phyloP scores from a whole-genome alignment of 2,329 filamentous ascomycete species.

The Leptographium flavum region DNA sequence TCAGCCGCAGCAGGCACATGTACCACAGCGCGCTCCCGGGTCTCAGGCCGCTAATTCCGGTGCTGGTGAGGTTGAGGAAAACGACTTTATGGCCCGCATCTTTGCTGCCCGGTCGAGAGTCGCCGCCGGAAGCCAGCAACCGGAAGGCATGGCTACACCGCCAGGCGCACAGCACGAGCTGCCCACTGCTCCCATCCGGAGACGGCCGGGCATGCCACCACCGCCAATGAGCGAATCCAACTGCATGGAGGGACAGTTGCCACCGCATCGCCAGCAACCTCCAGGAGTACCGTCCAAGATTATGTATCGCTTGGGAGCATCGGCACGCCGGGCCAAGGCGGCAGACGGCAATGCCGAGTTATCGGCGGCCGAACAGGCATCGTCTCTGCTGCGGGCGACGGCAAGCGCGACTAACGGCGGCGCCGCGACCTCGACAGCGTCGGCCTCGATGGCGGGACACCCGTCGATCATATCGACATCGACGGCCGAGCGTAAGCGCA shows the following conservation, averaged over 20 bases:
- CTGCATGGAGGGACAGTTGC: conserved; percentile 28
- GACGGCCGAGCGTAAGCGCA: conserved; percentile 65
- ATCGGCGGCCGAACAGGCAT: conserved; percentile 24
- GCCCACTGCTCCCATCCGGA: conserved; percentile 36
- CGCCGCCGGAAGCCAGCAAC: conserved; percentile 21
- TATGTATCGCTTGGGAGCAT: conserved; percentile 39
- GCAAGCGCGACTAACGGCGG: conserved; percentile 6
- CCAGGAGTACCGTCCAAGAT: conserved; percentile 40
- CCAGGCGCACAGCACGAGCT: conserved; percentile 30
- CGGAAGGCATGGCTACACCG: conserved; percentile 52
- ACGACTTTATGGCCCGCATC: conserved; percentile 42
- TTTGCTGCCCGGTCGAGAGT: conserved; percentile 34
- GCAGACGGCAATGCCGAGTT: conserved; percentile 19
- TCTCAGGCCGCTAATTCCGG: background rate
- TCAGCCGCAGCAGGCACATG: background rate
- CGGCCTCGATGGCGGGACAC: background rate
- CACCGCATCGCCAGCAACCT: conserved; percentile 1
- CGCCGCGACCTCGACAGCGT: background rate
- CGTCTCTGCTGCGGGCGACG: conserved; percentile 20
- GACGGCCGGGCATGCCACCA: conserved; percentile 34
- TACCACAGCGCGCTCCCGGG: too few species aligned
- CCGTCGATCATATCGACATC: conserved; percentile 23
- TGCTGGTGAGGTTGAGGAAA: conserved; percentile 27
- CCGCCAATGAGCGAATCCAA: conserved; percentile 30
- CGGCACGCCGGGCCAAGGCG: conserved; percentile 21